Evolutionary conservation across 306 rosid genomes (phyloP), one percentile per base, ranked within the genome.

Genomic region (Acacia crassicarpa): DNA sequence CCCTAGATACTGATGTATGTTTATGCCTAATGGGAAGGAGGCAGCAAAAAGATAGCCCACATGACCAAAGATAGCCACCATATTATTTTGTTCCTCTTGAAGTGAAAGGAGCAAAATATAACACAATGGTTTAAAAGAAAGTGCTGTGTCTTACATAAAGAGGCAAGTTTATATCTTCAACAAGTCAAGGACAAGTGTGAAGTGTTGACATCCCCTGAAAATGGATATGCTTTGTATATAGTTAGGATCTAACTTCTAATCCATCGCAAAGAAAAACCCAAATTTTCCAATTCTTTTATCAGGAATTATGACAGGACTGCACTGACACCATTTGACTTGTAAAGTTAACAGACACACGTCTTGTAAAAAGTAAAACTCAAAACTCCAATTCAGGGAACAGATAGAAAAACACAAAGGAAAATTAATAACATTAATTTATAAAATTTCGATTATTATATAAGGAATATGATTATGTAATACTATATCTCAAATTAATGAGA

Each of bases 161-260:
- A 46, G 69, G 45, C 51, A 69, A 20, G 44, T 51, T 44, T 27
- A 15, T 41, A 73, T 73, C 79, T 59, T 70, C 67, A 78, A 72
- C 3, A 19, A 54, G 51, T n/a, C 62, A 72, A 83, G 63, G 48
- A 33, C 33, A 72, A 32, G 5, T 33, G 38, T 33, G 5, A 33
- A 33, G 10, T 69, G 11, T 33, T 43, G 45, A n/a, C 70, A 72
- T 72, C 53, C 17, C 76, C 83, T 40, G 67, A 54, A 78, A 54
- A 54, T 74, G 61, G 61, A 62, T 35, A 76, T 41, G 72, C 74
- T 77, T 4, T 23, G 9, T 54, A 73, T 76, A 59, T 76, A 59
- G 62, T 25, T 76, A 70, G 71, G 65, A 71, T 63, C 53, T 80
- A 56, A 49, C 70, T 67, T 79, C 38, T 56, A 69, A 61, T 53